Evolutionary conservation across 2,329 filamentous ascomycete genomes (phyloP), one percentile per base, ranked within the genome.

Genomic region (Huntiella abstrusa): DNA sequence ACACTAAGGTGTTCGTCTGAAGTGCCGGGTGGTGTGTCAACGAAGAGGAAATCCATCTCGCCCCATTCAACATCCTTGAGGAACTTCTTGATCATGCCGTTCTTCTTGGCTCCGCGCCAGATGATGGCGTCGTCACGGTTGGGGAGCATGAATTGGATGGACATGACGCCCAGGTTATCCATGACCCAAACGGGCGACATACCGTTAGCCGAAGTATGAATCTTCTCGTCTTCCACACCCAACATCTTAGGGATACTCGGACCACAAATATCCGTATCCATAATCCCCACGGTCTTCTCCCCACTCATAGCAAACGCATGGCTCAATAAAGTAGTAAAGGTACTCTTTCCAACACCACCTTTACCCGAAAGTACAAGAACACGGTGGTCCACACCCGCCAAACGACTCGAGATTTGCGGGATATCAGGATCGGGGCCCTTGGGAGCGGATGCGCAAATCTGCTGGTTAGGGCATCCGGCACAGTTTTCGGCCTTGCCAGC

Each of bases 221-320:
- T 91, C 1, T 83, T 93, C 64, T 98, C 88, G 19, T 76, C 67
- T 62, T 95, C 87, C 1, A 95, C 88, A 33, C 91, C 91, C 79
- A 98, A 87, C 88, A 98, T 96, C 66, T 95, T 95, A 15, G 91
- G 91, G 56, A 98, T 95, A 52, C 78, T 85, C 1, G 91, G 91
- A 0, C 91, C 91, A 63, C 86, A 95, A 52, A 98, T 94, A 61
- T 98, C 91, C 5, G 91, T 92, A 62, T 98, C 91, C 85, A 96
- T 95, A 55, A 98, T 80, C 15, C 88, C 91, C 22, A 98, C 83
- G 1, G 76, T 84, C 48, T 68, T 80, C 40, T 80, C 75, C 0
- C 80, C 76, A 60, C 92, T 84, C 11, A 75, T 74, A 1, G 91
- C 84, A 55, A 98, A 92, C 1, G 83, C 87, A 59, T 94, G 85